Conservation (phyloP, 768 basidiomycete species). For the Suillus bovinus region DNA sequence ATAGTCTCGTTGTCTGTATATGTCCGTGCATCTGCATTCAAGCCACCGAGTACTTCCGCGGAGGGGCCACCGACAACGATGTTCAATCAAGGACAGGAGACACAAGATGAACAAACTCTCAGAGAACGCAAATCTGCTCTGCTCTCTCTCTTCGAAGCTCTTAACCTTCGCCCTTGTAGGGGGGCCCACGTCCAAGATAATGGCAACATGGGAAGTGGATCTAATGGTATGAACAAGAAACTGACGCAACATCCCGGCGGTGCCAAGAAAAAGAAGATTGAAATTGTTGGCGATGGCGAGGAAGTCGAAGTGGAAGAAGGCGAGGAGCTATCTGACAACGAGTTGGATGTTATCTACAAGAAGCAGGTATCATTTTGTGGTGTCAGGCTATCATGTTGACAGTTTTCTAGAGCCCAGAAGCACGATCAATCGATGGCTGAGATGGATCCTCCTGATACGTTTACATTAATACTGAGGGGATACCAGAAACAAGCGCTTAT, state of each 20-base stretch:
- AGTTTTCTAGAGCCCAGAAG: slow-evolving; percentile 68
- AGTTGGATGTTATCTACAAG: slow-evolving; percentile 82
- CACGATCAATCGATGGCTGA: slow-evolving; percentile 74
- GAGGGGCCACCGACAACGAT: slow-evolving; percentile 34
- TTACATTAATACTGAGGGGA: slow-evolving; percentile 71
- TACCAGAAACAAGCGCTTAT: slow-evolving; percentile 94
- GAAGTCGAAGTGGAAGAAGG: slow-evolving; percentile 83
- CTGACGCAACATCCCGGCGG: slow-evolving; percentile 36
- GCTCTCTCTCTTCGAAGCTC: slow-evolving; percentile 67
- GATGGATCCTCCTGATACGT: slow-evolving; percentile 80
- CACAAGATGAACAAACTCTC: slow-evolving; percentile 72
- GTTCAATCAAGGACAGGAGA: slow-evolving; percentile 81
- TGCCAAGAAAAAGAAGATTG: slow-evolving; percentile 49
- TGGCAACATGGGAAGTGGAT: slow-evolving; percentile 33
- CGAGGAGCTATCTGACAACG: slow-evolving; percentile 79
- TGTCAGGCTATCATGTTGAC: slow-evolving; percentile 8
- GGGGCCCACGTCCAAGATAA: slow-evolving; percentile 37
- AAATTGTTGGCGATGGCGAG: slow-evolving; percentile 79
- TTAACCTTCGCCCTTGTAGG: slow-evolving; percentile 67
- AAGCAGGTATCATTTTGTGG: slow-evolving; percentile 49
- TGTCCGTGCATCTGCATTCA: slow-evolving; percentile 70
- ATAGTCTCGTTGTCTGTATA: slow-evolving; percentile 77
- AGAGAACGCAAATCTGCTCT: slow-evolving; percentile 80
- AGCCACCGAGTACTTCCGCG: slow-evolving; percentile 37
- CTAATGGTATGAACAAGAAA: slow-evolving; percentile 43